phyloP scores from a whole-genome alignment of 306 rosid species.

The Canavalia gladiata region DNA sequence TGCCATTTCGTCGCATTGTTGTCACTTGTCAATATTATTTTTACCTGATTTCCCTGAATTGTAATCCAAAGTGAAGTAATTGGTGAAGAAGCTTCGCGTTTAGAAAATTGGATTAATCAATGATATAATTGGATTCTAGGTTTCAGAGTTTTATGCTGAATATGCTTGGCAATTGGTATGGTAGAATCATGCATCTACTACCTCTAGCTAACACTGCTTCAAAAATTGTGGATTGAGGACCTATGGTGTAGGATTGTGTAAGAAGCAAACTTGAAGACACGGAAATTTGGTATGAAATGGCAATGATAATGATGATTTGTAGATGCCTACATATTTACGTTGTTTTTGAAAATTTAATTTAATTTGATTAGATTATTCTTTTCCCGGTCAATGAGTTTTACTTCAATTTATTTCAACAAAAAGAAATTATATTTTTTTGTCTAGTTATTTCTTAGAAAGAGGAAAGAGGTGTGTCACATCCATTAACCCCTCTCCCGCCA shows the following conservation, averaged over 20 bases:
- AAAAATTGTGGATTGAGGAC: slow-evolving; percentile 24
- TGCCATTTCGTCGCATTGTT: background rate
- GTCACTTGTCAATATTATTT: background rate
- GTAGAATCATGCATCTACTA: background rate
- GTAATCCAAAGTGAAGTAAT: background rate
- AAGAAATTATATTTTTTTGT: background rate
- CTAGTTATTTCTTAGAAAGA: background rate
- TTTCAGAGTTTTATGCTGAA: slow-evolving; percentile 22
- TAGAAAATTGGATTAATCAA: slow-evolving; percentile 2
- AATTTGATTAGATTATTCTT: background rate
- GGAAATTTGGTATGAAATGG: slow-evolving; percentile 26
- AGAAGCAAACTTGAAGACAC: slow-evolving; percentile 23
- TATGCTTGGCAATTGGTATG: slow-evolving; percentile 33
- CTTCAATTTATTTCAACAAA: background rate
- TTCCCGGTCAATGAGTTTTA: background rate
- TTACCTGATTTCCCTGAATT: background rate
- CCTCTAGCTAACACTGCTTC: slow-evolving; percentile 1
- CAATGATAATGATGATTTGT: slow-evolving; percentile 35
- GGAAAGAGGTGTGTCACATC: background rate
- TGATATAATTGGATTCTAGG: slow-evolving; percentile 10
- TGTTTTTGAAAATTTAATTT: background rate
- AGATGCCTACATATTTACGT: slow-evolving; percentile 11
- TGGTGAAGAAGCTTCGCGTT: background rate
- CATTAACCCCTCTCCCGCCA: background rate
- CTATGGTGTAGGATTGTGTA: background rate